These are phyloP conservation scores for Ilex paraguariensis DNA, from an alignment of 305 asterid species.

Conservation along the genomic window DNA sequence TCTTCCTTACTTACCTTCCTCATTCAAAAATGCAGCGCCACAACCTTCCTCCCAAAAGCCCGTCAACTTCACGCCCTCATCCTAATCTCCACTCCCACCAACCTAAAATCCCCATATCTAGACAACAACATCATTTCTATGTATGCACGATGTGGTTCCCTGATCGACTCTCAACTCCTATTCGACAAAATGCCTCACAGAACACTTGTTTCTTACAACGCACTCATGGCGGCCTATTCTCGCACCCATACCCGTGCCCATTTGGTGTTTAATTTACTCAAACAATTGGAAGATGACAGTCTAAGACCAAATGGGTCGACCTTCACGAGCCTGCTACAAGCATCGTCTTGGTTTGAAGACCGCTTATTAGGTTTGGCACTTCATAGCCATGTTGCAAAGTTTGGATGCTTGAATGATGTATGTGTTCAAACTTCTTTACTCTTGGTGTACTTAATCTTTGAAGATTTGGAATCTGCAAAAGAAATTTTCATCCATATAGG, in stretches of 20 bases:
- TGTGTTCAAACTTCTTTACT: constrained; percentile 62
- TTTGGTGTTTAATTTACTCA: constrained; percentile 33
- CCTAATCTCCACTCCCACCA: constrained; percentile 33
- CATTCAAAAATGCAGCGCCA: constrained; percentile 53
- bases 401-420: constrained; percentile 42
- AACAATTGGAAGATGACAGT: constrained; percentile 32
- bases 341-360: constrained; percentile 45
- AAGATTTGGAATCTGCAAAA: constrained; percentile 40
- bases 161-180: constrained; percentile 40
- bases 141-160: constrained; percentile 70
- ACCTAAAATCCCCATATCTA: constrained; percentile 29
- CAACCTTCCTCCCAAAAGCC: constrained; percentile 49
- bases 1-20: constrained; percentile 35
- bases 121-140: constrained; percentile 69
- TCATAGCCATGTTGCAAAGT: constrained; percentile 50
- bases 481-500: constrained; percentile 36
- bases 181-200: constrained; percentile 85
- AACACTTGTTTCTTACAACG: constrained; percentile 64
- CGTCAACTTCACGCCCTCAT: constrained; percentile 75
- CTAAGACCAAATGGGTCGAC: constrained; percentile 56
- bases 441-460: constrained; percentile 65
- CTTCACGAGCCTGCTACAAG: constrained; percentile 59
- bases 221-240: constrained; percentile 64
- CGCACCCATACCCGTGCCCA: constrained; percentile 32
- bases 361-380: constrained; percentile 36